A percentile compares a stretch with the other conserved stretches of the same genome.
Conservation (phyloP, 1,284 basidiomycete genomes). For the Boletus albobrunnescens region DNA sequence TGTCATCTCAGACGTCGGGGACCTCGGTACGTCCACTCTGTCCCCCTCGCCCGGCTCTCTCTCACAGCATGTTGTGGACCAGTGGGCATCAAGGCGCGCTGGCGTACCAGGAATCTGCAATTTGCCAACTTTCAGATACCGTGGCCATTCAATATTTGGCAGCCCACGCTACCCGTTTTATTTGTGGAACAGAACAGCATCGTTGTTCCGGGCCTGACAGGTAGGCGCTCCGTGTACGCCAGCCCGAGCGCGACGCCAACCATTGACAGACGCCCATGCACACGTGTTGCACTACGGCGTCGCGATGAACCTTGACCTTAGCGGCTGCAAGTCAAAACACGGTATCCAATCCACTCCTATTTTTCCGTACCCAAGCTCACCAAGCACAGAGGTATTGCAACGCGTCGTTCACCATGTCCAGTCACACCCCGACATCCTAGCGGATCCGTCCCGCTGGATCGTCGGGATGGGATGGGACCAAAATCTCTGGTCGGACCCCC, state of each 20-base stretch:
- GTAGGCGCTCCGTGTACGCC: slow-evolving; percentile 33
- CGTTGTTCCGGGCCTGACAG: slow-evolving; percentile 68
- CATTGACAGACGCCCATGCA: slow-evolving; percentile 68
- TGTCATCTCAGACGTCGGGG: slow-evolving; percentile 54
- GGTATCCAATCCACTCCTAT: slow-evolving; percentile 39
- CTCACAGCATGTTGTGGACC: slow-evolving; percentile 1
- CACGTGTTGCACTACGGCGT: slow-evolving; percentile 67
- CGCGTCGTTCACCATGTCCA: slow-evolving; percentile 62
- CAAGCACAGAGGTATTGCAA: slow-evolving; percentile 53
- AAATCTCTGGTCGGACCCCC: slow-evolving; percentile 63
- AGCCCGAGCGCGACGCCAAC: neutral
- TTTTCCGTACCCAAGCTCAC: neutral
- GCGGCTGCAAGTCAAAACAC: slow-evolving; percentile 53
- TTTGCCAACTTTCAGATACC: slow-evolving; percentile 16
- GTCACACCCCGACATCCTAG: slow-evolving; percentile 50
- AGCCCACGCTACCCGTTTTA: slow-evolving; percentile 36
- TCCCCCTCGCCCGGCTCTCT: neutral
- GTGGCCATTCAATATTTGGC: slow-evolving; percentile 23
- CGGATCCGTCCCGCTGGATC: slow-evolving; percentile 65
- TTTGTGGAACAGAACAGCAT: slow-evolving; percentile 45
- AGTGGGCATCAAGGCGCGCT: slow-evolving; percentile 27
- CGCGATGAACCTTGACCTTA: slow-evolving; percentile 63
- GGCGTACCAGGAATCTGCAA: slow-evolving; percentile 9
- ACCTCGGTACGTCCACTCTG: slow-evolving; percentile 41
- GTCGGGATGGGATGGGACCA: slow-evolving; percentile 93